Evolutionary conservation across 768 basidiomycete species (phyloP).

Genomic region (Leccinum subgranulosum): DNA sequence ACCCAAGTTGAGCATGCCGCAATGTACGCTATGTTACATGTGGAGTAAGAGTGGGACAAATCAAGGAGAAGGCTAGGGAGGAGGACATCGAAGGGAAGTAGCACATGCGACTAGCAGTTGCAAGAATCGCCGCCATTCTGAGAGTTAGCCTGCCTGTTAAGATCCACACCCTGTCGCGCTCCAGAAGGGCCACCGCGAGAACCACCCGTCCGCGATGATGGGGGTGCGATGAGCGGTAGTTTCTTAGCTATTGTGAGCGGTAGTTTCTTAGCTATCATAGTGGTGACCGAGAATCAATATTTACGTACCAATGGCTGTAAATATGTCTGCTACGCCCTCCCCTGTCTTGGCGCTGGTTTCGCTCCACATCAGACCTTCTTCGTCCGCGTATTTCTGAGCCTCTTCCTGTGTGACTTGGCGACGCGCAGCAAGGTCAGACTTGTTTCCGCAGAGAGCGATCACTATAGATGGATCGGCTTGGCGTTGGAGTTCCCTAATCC

Average conservation of each 20-base stretch:
- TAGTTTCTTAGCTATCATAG: constrained; percentile 57
- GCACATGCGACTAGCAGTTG: constrained; percentile 56
- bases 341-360: constrained; percentile 91
- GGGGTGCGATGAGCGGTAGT: constrained; percentile 76
- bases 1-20: constrained; percentile 29
- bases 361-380: constrained; percentile 90
- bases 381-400: constrained; percentile 88
- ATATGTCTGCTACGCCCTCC: constrained; percentile 82
- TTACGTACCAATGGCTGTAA: constrained; percentile 77
- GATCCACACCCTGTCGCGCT: constrained; percentile 68
- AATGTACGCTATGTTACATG: constrained; percentile 31
- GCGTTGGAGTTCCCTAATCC: constrained; percentile 95
- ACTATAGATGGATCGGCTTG: constrained; percentile 97
- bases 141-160: constrained; percentile 61
- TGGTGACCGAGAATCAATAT: neutral
- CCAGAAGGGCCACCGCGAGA: constrained; percentile 50
- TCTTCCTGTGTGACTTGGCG: constrained; percentile 86
- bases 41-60: constrained; percentile 14
- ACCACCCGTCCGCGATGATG: constrained; percentile 55
- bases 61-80: constrained; percentile 8
- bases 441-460: constrained; percentile 96
- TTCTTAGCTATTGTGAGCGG: constrained; percentile 75
- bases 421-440: constrained; percentile 80
- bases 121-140: constrained; percentile 60
- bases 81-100: constrained; percentile 1